These are phyloP conservation scores for Cryptococcus neoformans DNA, from an alignment of 1,284 basidiomycete genomes.

Conservation along the genomic window DNA sequence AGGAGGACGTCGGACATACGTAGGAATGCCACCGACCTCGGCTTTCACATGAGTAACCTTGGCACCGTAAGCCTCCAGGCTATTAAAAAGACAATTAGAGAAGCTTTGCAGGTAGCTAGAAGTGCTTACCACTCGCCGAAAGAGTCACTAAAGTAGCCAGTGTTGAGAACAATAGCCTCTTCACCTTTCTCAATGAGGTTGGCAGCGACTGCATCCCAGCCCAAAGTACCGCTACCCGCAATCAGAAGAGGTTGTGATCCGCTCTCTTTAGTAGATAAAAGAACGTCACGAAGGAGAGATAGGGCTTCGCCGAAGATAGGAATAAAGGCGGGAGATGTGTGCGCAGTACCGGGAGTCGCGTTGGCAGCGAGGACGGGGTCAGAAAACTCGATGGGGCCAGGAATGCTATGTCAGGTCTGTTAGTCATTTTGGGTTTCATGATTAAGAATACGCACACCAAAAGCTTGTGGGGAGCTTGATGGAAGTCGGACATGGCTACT, in stretches of 20 bases:
- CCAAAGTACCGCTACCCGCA: slow-evolving; percentile 90
- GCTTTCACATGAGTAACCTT: slow-evolving; percentile 84
- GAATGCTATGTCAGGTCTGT: slow-evolving; percentile 32
- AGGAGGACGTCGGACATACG: slow-evolving; percentile 28
- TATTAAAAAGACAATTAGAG: slow-evolving; percentile 32
- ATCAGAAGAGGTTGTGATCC: slow-evolving; percentile 79
- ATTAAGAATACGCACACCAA: slow-evolving; percentile 35
- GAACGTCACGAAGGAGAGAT: slow-evolving; percentile 75
- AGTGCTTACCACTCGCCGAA: slow-evolving; percentile 69
- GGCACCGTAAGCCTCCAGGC: slow-evolving; percentile 84
- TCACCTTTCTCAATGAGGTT: slow-evolving; percentile 80
- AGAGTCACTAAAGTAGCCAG: slow-evolving; percentile 85
- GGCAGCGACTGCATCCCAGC: slow-evolving; percentile 72
- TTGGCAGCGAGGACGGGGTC: slow-evolving; percentile 52
- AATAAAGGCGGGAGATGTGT: slow-evolving; percentile 88
- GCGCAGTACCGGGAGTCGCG: slow-evolving; percentile 69
- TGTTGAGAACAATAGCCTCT: slow-evolving; percentile 64
- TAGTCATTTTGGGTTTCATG: neutral
- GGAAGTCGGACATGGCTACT: slow-evolving; percentile 25
- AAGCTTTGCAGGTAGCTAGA: too few relatives aligned
- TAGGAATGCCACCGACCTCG: slow-evolving; percentile 73
- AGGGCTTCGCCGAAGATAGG: slow-evolving; percentile 87
- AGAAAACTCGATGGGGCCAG: slow-evolving; percentile 49
- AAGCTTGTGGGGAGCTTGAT: slow-evolving; percentile 48
- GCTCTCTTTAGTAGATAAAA: slow-evolving; percentile 61